These are phyloP conservation scores for Candida sp. DNA, from an alignment of 1,139 yeast species.

Conservation along the genomic window DNA sequence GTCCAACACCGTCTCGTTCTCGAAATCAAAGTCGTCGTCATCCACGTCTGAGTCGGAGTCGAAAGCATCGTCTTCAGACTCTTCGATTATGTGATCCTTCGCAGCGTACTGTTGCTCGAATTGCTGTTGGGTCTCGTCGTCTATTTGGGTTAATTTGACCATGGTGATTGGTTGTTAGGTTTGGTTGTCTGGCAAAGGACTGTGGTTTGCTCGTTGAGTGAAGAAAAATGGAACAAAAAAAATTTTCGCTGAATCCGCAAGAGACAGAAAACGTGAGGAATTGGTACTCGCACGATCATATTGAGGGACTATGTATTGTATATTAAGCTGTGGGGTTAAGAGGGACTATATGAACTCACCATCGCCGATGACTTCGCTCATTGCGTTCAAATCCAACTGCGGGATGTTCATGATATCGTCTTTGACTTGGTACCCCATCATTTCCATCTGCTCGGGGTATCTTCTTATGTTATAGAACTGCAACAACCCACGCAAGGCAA, in stretches of 20 bases:
- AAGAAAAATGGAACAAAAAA: neutral
- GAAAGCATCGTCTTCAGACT: slow-evolving; percentile 35
- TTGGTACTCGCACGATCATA: slow-evolving; percentile 1
- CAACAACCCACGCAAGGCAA: slow-evolving; percentile 78
- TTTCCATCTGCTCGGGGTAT: slow-evolving; percentile 55
- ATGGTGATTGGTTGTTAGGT: slow-evolving; percentile 27
- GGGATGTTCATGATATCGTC: slow-evolving; percentile 25
- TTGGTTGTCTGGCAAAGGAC: neutral
- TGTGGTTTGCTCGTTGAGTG: neutral
- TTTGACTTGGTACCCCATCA: slow-evolving; percentile 55
- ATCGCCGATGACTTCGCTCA: slow-evolving; percentile 5
- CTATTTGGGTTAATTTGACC: slow-evolving; percentile 79
- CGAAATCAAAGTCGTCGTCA: slow-evolving; percentile 77
- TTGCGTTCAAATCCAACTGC: slow-evolving; percentile 19
- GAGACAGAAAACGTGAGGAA: no score
- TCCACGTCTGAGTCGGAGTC: slow-evolving; percentile 63
- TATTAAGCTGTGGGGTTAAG: no score
- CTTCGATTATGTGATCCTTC: slow-evolving; percentile 20
- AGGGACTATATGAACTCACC: slow-evolving; percentile 11
- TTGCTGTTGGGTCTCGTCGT: slow-evolving; percentile 41
- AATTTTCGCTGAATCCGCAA: neutral
- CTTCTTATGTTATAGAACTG: slow-evolving; percentile 76
- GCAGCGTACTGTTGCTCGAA: slow-evolving; percentile 25
- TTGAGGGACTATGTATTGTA: neutral
- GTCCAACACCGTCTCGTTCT: slow-evolving; percentile 83